Percentiles rank a stretch among this genome's conserved stretches.
Evolutionary conservation across 768 basidiomycete genomes (phyloP).

Genomic region (Pleurotus salmoneostramineus): DNA sequence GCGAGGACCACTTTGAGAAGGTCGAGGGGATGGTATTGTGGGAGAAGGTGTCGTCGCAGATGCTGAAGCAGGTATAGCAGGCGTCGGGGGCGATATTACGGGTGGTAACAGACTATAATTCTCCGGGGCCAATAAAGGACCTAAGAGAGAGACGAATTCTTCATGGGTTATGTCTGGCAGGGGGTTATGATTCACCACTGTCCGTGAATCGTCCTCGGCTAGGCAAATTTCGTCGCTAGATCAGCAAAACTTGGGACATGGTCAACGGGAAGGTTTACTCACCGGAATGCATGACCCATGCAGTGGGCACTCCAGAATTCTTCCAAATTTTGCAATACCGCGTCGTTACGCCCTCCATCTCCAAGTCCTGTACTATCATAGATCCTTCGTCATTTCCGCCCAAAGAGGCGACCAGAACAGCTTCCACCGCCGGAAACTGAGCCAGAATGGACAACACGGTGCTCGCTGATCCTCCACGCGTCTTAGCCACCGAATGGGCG

Average conservation of each 20-base stretch:
- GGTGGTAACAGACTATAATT: conserved; percentile 50
- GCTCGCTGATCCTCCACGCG: conserved; percentile 71
- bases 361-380: conserved; percentile 31
- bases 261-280: conserved; percentile 12
- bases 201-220: conserved; percentile 58
- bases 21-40: conserved; percentile 23
- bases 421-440: conserved; percentile 63
- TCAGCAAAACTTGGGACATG: no score
- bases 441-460: conserved; percentile 68
- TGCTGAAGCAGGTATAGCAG: conserved; percentile 27
- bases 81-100: conserved; percentile 20
- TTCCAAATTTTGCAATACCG: conserved; percentile 55
- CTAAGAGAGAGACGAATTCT: conserved; percentile 76
- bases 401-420: conserved; percentile 70
- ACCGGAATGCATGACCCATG: conserved; percentile 81
- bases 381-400: conserved; percentile 69
- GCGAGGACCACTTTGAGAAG: conserved; percentile 25
- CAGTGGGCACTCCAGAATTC: conserved; percentile 68
- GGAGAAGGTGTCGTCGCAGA: conserved; percentile 29
- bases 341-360: conserved; percentile 12
- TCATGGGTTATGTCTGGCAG: conserved; percentile 85
- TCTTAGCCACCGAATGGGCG: conserved; percentile 65
- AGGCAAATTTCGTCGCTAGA: neutral
- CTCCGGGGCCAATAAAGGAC: conserved; percentile 79
- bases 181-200: conserved; percentile 85